A percentile compares a stretch with the other conserved stretches of the same genome.
Evolutionary conservation across 140 eudicot genomes (phyloP).

Genomic region (Erigeron philadelphicus): DNA sequence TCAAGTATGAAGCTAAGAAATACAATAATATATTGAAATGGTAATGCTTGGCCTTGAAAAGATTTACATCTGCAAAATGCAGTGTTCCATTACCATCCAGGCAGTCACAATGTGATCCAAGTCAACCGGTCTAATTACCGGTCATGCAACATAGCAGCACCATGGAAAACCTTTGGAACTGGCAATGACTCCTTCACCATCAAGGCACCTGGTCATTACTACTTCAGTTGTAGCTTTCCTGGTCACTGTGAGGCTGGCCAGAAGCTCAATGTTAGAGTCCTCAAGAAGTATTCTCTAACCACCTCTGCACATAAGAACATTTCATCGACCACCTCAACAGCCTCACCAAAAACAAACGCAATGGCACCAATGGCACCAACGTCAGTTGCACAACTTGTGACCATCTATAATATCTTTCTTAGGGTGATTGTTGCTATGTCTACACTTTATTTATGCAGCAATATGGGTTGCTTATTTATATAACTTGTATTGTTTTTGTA

Average conservation of each 20-base stretch:
- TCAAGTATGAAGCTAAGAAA: too few relatives aligned
- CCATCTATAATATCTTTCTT: background rate
- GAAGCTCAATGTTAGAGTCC: conserved; percentile 61
- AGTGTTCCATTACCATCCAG: conserved; percentile 45
- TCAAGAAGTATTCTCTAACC: conserved; percentile 6
- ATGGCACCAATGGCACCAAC: conserved; percentile 5
- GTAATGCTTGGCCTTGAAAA: too few relatives aligned
- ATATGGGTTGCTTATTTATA: conserved; percentile 18
- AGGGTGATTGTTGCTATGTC: conserved; percentile 5
- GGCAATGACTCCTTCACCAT: conserved; percentile 59
- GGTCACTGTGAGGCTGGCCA: conserved; percentile 71
- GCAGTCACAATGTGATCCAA: conserved; percentile 50
- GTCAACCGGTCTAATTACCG: conserved; percentile 40
- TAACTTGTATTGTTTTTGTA: background rate
- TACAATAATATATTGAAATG: too few relatives aligned
- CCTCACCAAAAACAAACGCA: conserved; percentile 3
- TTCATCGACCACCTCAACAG: conserved; percentile 2
- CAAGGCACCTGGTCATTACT: conserved; percentile 51
- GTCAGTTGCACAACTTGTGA: conserved; percentile 6
- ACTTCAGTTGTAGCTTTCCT: conserved; percentile 53
- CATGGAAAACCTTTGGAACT: conserved; percentile 35
- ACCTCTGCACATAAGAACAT: conserved; percentile 1
- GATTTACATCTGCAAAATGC: background rate
- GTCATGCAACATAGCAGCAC: conserved; percentile 38
- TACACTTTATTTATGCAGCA: background rate